A percentile compares a stretch with the other conserved stretches of the same genome.
Evolutionary conservation across 2,329 filamentous ascomycete genomes (phyloP).

Genomic region (Fusarium redolens): DNA sequence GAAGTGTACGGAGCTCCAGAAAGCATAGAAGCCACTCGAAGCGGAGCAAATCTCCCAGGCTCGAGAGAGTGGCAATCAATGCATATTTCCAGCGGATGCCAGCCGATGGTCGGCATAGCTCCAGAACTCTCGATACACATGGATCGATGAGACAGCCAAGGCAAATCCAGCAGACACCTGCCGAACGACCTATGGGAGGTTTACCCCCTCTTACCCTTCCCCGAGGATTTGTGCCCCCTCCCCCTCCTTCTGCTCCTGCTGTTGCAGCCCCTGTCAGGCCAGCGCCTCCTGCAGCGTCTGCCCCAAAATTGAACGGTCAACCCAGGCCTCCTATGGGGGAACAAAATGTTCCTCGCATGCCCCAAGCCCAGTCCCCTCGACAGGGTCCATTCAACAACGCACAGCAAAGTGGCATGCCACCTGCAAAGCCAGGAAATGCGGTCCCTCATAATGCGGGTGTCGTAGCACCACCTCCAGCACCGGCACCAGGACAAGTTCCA

Average conservation of each 20-base stretch:
- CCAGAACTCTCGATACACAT: constrained; percentile 43
- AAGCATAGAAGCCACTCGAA: constrained; percentile 25
- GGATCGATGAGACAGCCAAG: constrained; percentile 18
- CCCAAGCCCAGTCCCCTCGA: background rate
- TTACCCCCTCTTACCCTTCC: constrained; percentile 8
- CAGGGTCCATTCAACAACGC: background rate
- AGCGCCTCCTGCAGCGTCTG: background rate
- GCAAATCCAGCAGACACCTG: constrained; percentile 4
- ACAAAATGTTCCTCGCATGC: background rate
- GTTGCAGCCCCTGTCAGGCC: background rate
- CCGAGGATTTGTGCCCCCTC: background rate
- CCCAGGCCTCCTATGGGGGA: background rate
- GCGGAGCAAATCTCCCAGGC: constrained; percentile 43
- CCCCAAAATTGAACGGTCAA: constrained; percentile 9
- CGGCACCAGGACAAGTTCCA: background rate
- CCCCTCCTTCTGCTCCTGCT: background rate
- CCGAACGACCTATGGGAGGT: background rate
- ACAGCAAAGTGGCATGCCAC: background rate
- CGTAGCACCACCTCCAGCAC: background rate
- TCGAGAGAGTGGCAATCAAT: constrained; percentile 56
- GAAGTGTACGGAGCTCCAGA: constrained; percentile 35
- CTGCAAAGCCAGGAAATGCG: background rate
- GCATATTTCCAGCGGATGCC: constrained; percentile 60
- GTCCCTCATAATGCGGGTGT: background rate
- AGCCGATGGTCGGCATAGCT: constrained; percentile 45